Base-by-base conservation (phyloP, 441 rosid genomes). In the Mallotus japonicus region DNA sequence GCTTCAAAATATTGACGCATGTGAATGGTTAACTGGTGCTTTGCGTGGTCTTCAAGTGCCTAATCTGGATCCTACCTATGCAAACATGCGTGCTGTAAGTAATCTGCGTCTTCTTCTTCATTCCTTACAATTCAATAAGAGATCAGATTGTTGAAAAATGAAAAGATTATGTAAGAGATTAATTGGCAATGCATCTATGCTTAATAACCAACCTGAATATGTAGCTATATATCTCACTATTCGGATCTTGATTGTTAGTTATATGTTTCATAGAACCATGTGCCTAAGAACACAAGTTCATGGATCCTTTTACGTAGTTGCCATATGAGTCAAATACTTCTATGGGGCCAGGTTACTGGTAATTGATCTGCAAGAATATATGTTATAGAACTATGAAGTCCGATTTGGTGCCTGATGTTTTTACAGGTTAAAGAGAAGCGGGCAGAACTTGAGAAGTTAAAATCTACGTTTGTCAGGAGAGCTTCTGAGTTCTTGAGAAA, bases 401-500 rank as follows among this genome's bases (percentile, higher is more conserved):
- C 79, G 70, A 78, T 61, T 56, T 34, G 44, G 51, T 70, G 16
- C 47, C 51, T 80, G 70, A 63, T 76, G 63, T 75, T 67, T 68
- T 81, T 75, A 24, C 86, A 96, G 99, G 97, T 92, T 72, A 90
- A 83, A 85, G 97, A 93, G 84, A 96, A 96, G 81, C 82, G 90
- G 55, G 91, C 86, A 58, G 99, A 96, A 82, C 95, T 92, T 63
- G 88, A 88, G 81, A 96, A 76, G 81, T 75, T 96, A 72, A 93
- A 89, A 83, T 66, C 89, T 74, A 92, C 92, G 12, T 96, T 93
- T 87, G 97, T 92, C 40, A 85, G 88, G 78, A 88, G 93, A 83
- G 98, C 99, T 79, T 89, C 97, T 64, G 97, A 96, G 76, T 96
- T 96, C 89, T 81, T 96, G 89, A 89, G 97, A 86, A 90, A 85